Evolutionary conservation across 805 yeast genomes (phyloP).

Genomic region (Saccharomycopsis malanga): DNA sequence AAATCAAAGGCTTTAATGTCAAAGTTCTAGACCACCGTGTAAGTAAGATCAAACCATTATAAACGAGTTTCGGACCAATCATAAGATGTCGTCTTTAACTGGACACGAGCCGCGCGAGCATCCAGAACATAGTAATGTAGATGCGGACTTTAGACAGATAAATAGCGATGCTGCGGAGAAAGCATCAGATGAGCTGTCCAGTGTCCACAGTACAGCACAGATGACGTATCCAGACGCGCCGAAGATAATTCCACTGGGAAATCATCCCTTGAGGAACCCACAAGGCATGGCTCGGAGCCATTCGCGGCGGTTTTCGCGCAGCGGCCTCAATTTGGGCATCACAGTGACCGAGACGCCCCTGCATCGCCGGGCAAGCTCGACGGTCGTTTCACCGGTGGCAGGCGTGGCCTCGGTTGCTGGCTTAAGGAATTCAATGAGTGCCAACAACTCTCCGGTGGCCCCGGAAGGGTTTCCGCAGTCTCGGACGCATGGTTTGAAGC

Average conservation of each 20-base stretch:
- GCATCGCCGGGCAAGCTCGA: conserved; percentile 3
- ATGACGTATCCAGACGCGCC: neutral
- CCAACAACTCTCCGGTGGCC: neutral
- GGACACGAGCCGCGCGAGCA: too few species aligned
- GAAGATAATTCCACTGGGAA: neutral
- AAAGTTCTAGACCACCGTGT: too few species aligned
- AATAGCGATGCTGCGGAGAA: too few species aligned
- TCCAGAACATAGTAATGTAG: too few species aligned
- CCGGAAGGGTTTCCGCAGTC: conserved; percentile 1
- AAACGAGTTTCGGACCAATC: too few species aligned
- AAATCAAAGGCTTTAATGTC: too few species aligned
- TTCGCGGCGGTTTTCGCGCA: conserved; percentile 15
- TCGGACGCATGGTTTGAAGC: conserved; percentile 1
- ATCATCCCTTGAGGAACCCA: neutral
- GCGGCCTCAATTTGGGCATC: conserved; percentile 18
- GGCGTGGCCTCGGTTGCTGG: neutral
- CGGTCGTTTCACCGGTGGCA: conserved; percentile 3
- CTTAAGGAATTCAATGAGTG: neutral
- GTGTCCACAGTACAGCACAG: neutral
- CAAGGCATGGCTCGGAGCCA: neutral
- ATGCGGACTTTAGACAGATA: too few species aligned
- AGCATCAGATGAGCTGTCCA: too few species aligned
- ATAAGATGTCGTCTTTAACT: too few species aligned
- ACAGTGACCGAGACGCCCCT: conserved; percentile 12
- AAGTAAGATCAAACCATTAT: too few species aligned